Evolutionary conservation across 208 protist genomes (phyloP).

Genomic region (Zelonia costaricensis): DNA sequence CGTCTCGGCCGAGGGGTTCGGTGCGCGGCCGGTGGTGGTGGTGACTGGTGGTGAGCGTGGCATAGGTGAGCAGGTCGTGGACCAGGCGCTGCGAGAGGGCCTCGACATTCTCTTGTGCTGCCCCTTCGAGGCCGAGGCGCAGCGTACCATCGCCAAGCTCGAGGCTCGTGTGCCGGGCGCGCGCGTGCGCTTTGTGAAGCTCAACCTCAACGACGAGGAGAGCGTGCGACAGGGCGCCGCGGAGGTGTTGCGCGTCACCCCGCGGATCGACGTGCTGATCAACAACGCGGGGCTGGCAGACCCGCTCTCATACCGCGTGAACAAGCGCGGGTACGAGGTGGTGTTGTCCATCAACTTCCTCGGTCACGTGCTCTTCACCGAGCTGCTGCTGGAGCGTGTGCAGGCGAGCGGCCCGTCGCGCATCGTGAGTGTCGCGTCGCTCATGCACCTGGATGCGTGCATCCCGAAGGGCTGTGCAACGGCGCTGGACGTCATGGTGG

Average conservation of each 20-base stretch:
- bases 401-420: conserved; percentile 32
- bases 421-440: conserved; percentile 55
- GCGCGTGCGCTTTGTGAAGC: conserved; percentile 25
- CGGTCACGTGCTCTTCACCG: conserved; percentile 44
- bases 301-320: conserved; percentile 16
- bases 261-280: conserved; percentile 56
- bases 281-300: conserved; percentile 52
- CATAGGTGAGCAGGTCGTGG: conserved; percentile 42
- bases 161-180: neutral
- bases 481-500: conserved; percentile 33
- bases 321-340: conserved; percentile 45
- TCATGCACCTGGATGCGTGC: conserved; percentile 49
- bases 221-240: conserved; percentile 32
- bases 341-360: conserved; percentile 62
- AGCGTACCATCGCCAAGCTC: conserved; percentile 28
- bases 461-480: conserved; percentile 35
- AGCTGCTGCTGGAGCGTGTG: conserved; percentile 40
- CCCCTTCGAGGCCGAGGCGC: conserved; percentile 32
- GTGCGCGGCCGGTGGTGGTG: conserved; percentile 31
- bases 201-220: conserved; percentile 44
- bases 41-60: conserved; percentile 52
- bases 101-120: conserved; percentile 52
- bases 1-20: neutral
- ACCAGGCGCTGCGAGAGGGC: conserved; percentile 32
- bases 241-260: conserved; percentile 26